Evolutionary conservation across 495 filamentous ascomycete genomes (phyloP), one percentile per base, ranked within the genome.

Genomic region (Xylaria bambusicola): DNA sequence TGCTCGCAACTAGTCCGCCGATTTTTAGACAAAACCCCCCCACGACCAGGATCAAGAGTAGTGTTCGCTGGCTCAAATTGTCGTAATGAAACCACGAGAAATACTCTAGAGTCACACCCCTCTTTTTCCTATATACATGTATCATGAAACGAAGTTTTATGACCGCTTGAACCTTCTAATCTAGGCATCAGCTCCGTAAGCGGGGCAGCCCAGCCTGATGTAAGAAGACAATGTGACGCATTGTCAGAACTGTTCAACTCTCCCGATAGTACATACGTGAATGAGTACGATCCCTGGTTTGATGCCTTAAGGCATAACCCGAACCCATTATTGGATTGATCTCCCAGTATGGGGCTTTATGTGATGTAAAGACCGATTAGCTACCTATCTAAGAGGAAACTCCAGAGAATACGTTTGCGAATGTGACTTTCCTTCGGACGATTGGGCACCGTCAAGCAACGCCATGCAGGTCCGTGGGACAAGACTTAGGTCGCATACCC

Each of bases 391-490:
- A 4, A 44, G 35, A 40, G 26, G 26, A 40, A n/a, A 5, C 33
- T 38, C n/a, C 18, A 52, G 18, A 13, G 31, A 40, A 20, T 40
- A 9, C 40, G 54, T 29, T 49, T 18, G 26, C 45, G 35, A 40
- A 40, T 41, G 35, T 41, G 44, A 36, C 64, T 62, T 48, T 10
- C 61, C 56, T 52, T 64, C 62, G 47, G 65, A 64, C 62, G 65
- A 68, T 70, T 70, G 65, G 68, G 68, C 67, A 69, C 60, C 59
- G 65, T 58, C 56, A 62, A 60, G 61, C 60, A 58, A 58, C 29
- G 47, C 47, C 40, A 64, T 52, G 56, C 62, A 50, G 21, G 53
- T 61, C 61, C 60, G 61, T 68, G 56, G 65, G 68, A 68, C 63
- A 63, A 45, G 61, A 57, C 35, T 66, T 60, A 64, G 68, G 68